Evolutionary conservation across 805 yeast genomes (phyloP).

Genomic region (Metschnikowia gelsemii): DNA sequence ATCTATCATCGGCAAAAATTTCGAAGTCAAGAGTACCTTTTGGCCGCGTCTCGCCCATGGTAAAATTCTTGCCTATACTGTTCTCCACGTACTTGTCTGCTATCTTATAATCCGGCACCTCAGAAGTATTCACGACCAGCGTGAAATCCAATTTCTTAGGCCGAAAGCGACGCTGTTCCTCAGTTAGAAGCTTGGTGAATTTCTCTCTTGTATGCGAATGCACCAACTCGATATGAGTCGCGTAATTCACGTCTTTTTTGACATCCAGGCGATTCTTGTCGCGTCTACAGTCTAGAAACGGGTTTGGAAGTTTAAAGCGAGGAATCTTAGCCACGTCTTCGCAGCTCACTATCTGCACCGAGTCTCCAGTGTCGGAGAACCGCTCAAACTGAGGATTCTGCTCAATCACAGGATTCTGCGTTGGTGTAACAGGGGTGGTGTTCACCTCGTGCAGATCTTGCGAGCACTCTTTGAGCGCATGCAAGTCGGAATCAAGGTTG

Average conservation of each 20-base stretch:
- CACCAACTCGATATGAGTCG: slow-evolving; percentile 18
- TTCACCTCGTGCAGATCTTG: slow-evolving; percentile 4
- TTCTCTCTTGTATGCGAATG: slow-evolving; percentile 19
- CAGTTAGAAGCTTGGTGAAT: slow-evolving; percentile 11
- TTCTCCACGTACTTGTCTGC: slow-evolving; percentile 19
- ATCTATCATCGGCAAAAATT: slow-evolving; percentile 14
- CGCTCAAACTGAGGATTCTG: slow-evolving; percentile 15
- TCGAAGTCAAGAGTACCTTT: slow-evolving; percentile 17
- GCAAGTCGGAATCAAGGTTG: neutral
- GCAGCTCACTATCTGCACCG: slow-evolving; percentile 8
- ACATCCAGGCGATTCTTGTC: neutral
- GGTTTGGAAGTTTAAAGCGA: slow-evolving; percentile 13
- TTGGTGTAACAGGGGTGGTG: slow-evolving; percentile 8
- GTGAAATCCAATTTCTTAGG: slow-evolving; percentile 20
- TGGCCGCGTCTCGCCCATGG: slow-evolving; percentile 14
- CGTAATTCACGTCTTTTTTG: slow-evolving; percentile 9
- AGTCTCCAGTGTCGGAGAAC: slow-evolving; percentile 7
- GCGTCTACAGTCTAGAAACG: slow-evolving; percentile 11
- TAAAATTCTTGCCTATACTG: slow-evolving; percentile 19
- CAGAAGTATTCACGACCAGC: slow-evolving; percentile 16
- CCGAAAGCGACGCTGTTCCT: slow-evolving; percentile 15
- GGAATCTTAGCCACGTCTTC: slow-evolving; percentile 15
- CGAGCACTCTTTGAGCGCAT: slow-evolving; percentile 2
- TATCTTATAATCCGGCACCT: slow-evolving; percentile 14
- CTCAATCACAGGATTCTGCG: slow-evolving; percentile 10